phyloP scores from a whole-genome alignment of 768 basidiomycete genomes.

The Leucosporidium creatinivorum region DNA sequence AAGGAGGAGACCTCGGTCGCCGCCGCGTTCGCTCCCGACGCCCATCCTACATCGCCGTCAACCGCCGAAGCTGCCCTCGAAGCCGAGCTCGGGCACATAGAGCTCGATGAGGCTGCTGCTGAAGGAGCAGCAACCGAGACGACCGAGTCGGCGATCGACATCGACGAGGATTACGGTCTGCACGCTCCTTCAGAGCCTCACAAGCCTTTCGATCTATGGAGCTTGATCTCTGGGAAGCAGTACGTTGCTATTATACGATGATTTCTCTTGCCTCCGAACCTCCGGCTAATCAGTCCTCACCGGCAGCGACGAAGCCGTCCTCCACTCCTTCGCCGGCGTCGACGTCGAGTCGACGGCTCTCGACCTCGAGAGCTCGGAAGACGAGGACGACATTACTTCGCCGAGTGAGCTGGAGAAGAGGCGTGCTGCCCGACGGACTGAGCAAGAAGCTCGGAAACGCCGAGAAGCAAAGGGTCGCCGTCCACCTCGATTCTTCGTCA shows the following conservation, averaged over 20 bases:
- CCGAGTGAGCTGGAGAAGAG: not conserved
- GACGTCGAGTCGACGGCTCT: not conserved
- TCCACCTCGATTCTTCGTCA: constrained; percentile 2
- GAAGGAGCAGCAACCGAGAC: not conserved
- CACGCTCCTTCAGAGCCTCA: not conserved
- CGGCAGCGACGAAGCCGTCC: not conserved
- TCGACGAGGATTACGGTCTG: not conserved
- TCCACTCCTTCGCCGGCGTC: not conserved
- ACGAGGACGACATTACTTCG: not conserved
- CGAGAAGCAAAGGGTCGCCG: not conserved
- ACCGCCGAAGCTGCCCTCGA: not conserved
- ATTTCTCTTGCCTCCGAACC: not conserved
- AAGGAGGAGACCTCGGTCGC: not conserved
- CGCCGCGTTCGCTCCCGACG: not conserved
- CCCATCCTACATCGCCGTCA: not conserved
- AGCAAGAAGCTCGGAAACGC: not conserved
- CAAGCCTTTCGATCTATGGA: not conserved
- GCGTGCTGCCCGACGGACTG: not conserved
- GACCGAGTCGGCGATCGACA: not conserved
- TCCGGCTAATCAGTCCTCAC: not conserved
- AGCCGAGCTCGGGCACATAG: not conserved
- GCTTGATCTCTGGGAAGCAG: not conserved
- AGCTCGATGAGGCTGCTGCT: not conserved
- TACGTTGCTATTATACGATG: not conserved
- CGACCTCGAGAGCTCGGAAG: not conserved